Percentiles rank a stretch among this genome's conserved stretches.
phyloP scores from a whole-genome alignment of 208 protist species.

The Trypanosoma avium region DNA sequence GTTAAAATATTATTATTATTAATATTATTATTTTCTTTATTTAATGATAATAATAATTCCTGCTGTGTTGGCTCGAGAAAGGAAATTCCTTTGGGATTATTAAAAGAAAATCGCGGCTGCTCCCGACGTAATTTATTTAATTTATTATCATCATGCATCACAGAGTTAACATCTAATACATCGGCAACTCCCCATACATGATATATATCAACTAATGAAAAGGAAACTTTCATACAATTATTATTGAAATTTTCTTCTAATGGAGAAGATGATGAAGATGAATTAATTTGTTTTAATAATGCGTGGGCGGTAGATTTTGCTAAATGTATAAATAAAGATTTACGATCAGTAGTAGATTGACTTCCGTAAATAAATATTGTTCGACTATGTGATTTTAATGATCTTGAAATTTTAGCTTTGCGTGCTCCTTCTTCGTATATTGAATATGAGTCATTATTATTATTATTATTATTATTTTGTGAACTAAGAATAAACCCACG shows the following conservation, averaged over 20 bases:
- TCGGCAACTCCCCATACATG: constrained; percentile 42
- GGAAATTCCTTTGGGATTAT: constrained; percentile 21
- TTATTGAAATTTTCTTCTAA: no score
- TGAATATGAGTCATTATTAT: no score
- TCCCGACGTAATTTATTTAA: constrained; percentile 3
- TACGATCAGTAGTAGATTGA: constrained; percentile 22
- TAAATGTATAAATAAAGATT: constrained; percentile 21
- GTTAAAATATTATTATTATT: neutral
- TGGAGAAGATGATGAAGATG: neutral
- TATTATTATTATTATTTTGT: neutral
- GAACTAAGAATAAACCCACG: constrained; percentile 5
- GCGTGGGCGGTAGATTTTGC: constrained; percentile 14
- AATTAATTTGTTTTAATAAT: constrained; percentile 5
- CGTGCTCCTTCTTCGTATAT: no score
- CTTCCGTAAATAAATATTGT: constrained; percentile 30
- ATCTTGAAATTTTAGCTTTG: neutral
- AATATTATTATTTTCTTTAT: no score
- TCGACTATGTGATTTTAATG: constrained; percentile 6
- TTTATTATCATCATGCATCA: constrained; percentile 17
- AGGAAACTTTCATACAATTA: no score
- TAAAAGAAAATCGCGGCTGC: constrained; percentile 8
- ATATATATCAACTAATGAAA: constrained; percentile 50
- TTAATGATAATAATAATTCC: no score
- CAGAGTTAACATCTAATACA: constrained; percentile 30
- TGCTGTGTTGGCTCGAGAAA: constrained; percentile 20